Conservation (phyloP, 495 filamentous ascomycete genomes). For the Aspergillus asperescens region DNA sequence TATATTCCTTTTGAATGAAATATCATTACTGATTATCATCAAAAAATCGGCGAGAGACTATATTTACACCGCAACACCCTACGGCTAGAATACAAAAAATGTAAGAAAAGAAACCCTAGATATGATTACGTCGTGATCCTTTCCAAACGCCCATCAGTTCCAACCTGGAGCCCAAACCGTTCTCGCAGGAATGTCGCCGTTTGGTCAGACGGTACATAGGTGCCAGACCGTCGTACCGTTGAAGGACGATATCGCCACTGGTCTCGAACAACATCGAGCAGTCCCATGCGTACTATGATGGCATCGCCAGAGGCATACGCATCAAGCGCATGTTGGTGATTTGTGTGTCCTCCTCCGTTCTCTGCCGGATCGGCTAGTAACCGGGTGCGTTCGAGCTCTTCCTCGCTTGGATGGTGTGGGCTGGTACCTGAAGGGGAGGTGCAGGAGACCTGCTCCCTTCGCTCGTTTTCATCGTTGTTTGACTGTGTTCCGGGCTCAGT, state of each 20-base stretch:
- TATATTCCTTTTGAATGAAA: neutral
- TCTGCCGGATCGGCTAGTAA: slow-evolving; percentile 42
- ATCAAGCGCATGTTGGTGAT: slow-evolving; percentile 49
- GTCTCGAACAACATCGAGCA: slow-evolving; percentile 60
- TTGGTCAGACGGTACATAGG: slow-evolving; percentile 32
- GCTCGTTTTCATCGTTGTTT: slow-evolving; percentile 21
- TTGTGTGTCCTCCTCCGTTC: slow-evolving; percentile 24
- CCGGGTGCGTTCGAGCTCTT: slow-evolving; percentile 41
- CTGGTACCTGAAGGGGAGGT: neutral
- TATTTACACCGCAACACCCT: neutral
- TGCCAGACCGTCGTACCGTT: slow-evolving; percentile 21
- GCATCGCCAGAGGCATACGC: slow-evolving; percentile 62
- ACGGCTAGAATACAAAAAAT: slow-evolving; percentile 3
- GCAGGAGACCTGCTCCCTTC: slow-evolving; percentile 11
- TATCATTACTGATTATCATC: too few relatives aligned
- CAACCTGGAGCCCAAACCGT: slow-evolving; percentile 40
- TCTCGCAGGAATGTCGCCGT: slow-evolving; percentile 42
- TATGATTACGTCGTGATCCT: slow-evolving; percentile 22
- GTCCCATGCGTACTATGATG: slow-evolving; percentile 61
- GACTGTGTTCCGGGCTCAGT: neutral
- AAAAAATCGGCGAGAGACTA: too few relatives aligned
- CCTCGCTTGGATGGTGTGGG: slow-evolving; percentile 23
- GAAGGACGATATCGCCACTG: slow-evolving; percentile 49
- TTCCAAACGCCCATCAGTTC: slow-evolving; percentile 36
- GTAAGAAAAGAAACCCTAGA: slow-evolving; percentile 15